Evolutionary conservation across 2,329 filamentous ascomycete species (phyloP), one percentile per base, ranked within the genome.

Genomic region (Apiospora marii): DNA sequence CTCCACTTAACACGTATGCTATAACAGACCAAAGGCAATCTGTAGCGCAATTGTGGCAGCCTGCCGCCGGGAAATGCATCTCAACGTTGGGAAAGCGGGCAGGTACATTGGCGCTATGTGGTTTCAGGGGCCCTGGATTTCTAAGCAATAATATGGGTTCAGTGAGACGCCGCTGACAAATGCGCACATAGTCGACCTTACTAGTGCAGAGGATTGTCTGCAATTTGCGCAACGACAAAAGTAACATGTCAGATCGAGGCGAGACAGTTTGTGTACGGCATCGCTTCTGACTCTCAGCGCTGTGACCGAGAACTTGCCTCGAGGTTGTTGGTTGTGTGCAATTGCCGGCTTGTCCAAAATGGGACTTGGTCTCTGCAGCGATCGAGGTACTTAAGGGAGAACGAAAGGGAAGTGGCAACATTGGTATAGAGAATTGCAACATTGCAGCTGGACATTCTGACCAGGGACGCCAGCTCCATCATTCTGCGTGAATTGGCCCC

Each of bases 1-100:
- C 58, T 64, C 58, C 58, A 64, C 58, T 41, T 64, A 64, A 64
- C 58, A 64, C 58, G 58, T 64, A 64, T 22, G 58, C 58, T 64
- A 64, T 41, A 64, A 12, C 30, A 61, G 14, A 34, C 19, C 14
- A 12, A 12, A 34, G 51, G 14, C 30, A 16, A 14, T 27, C 7
- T 19, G 16, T 3, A 61, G 30, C 19, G 30, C 22, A 37, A 37
- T 61, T n/a, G 53, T 37, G 53, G 30, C 37, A 61, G 16, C 10
- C 58, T 34, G 27, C 27, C 27, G 27, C 27, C 27, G 27, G 27
- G 22, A 19, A n/a, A 61, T 7, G 30, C 30, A 37, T 22, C 53
- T 12, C 4, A 10, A 34, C 34, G 34, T 64, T n/a, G 22, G 53
- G 6, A 49, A 19, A 19, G 51, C 14, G 24, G 27, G 27, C 51